Conservation (phyloP, 2,329 filamentous ascomycete species). For the Cladosporium sp. region DNA sequence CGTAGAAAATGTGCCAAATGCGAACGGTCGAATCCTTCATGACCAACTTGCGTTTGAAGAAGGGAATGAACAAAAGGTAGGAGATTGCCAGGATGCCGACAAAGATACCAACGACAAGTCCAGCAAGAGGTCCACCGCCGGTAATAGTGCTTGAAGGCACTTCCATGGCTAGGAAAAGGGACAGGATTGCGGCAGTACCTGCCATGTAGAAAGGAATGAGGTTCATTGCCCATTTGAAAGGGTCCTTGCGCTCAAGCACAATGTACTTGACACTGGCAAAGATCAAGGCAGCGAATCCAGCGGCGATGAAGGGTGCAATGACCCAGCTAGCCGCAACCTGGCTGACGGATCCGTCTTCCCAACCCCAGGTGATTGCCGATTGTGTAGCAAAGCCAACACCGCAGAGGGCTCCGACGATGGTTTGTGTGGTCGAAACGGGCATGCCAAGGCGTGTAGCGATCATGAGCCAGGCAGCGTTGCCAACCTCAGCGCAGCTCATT, state of each 20-base stretch:
- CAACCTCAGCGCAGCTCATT: slow-evolving; percentile 31
- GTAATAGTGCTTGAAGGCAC: slow-evolving; percentile 28
- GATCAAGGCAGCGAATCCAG: slow-evolving; percentile 47
- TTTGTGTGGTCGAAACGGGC: slow-evolving; percentile 61
- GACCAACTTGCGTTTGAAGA: slow-evolving; percentile 59
- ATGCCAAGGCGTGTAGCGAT: slow-evolving; percentile 54
- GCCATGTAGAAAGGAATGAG: slow-evolving; percentile 52
- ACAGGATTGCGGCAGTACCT: slow-evolving; percentile 46
- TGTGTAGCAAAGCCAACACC: slow-evolving; percentile 44
- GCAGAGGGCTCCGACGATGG: slow-evolving; percentile 49
- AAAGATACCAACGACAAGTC: slow-evolving; percentile 56
- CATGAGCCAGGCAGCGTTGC: slow-evolving; percentile 56
- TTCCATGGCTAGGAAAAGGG: slow-evolving; percentile 58
- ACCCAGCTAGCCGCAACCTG: slow-evolving; percentile 39
- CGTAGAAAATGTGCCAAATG: slow-evolving; percentile 55
- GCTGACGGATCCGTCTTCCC: slow-evolving; percentile 43
- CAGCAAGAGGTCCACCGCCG: slow-evolving; percentile 46
- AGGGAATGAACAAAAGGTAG: slow-evolving; percentile 58
- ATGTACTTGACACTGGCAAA: slow-evolving; percentile 50
- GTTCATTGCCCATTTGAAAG: slow-evolving; percentile 50
- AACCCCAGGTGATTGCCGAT: slow-evolving; percentile 37
- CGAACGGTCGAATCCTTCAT: slow-evolving; percentile 62
- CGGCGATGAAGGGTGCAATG: slow-evolving; percentile 49
- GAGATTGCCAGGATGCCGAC: slow-evolving; percentile 52
- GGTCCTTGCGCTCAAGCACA: slow-evolving; percentile 49